These are phyloP conservation scores for Patellifolia procumbens DNA, from an alignment of 179 eudicot species.

Conservation along the genomic window DNA sequence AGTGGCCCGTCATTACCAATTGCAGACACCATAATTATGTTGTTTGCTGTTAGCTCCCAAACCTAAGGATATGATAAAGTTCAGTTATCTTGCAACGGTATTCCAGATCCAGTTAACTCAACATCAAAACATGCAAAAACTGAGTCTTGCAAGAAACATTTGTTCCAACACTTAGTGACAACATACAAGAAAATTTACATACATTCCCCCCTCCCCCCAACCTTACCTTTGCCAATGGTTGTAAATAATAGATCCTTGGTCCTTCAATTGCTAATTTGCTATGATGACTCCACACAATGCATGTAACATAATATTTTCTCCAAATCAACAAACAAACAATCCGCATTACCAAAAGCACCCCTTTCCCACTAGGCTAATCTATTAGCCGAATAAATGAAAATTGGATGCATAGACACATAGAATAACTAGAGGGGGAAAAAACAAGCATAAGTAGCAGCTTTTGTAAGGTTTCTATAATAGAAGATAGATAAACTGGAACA, in stretches of 20 bases:
- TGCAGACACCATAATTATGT: slow-evolving; percentile 97
- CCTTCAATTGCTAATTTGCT: not conserved
- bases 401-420: no score
- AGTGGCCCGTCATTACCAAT: slow-evolving; percentile 99
- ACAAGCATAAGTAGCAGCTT: no score
- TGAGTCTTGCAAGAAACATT: not conserved
- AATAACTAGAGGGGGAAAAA: no score
- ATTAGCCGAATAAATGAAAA: no score
- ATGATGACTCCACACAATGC: no score
- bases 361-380: no score
- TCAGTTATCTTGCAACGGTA: slow-evolving; percentile 4
- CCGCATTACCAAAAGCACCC: no score
- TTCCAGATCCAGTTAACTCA: slow-evolving; percentile 10
- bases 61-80: slow-evolving; percentile 48
- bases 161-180: not conserved
- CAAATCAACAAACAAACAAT: no score
- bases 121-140: not conserved
- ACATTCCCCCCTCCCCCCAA: not conserved
- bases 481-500: not conserved
- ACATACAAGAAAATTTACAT: not conserved
- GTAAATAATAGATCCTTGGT: not conserved
- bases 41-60: slow-evolving; percentile 96
- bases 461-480: no score
- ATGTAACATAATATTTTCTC: no score
- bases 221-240: not conserved